A percentile compares a stretch with the other conserved stretches of the same genome.
These are phyloP conservation scores for Parastagonospora avenae DNA, from an alignment of 2,329 filamentous ascomycete species.

Conservation along the genomic window DNA sequence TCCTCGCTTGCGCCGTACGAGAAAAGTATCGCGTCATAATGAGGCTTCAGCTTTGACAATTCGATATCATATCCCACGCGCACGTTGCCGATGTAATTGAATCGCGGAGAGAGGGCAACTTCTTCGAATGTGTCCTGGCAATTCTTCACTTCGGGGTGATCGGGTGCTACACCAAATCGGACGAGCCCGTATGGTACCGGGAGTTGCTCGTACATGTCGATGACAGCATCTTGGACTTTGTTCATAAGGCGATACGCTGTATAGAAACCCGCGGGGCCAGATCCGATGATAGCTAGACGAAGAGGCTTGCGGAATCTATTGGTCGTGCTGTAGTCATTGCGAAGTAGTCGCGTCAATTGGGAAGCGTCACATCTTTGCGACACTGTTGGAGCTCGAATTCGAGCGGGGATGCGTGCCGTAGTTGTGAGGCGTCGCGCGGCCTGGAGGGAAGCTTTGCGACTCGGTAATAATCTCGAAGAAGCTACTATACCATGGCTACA, in stretches of 20 bases:
- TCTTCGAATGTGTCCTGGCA: constrained; percentile 93
- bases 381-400: constrained; percentile 8
- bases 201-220: constrained; percentile 96
- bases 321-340: constrained; percentile 33
- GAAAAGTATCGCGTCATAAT: constrained; percentile 93
- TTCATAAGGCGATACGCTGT: constrained; percentile 84
- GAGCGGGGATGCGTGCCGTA: constrained; percentile 6
- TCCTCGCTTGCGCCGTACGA: constrained; percentile 91
- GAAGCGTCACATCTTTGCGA: neutral
- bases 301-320: constrained; percentile 56
- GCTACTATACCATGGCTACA: constrained; percentile 28
- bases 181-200: constrained; percentile 93
- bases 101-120: constrained; percentile 79
- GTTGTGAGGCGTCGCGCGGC: constrained; percentile 10
- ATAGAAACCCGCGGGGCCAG: constrained; percentile 95
- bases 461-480: neutral
- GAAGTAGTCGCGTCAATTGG: neutral
- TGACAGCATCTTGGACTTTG: constrained; percentile 70
- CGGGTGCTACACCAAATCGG: constrained; percentile 93
- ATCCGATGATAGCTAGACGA: constrained; percentile 86
- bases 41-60: constrained; percentile 69
- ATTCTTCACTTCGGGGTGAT: constrained; percentile 99
- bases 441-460: neutral
- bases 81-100: constrained; percentile 91
- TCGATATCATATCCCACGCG: constrained; percentile 74